phyloP scores from a whole-genome alignment of 495 filamentous ascomycete species.

The Emericellopsis terricola region DNA sequence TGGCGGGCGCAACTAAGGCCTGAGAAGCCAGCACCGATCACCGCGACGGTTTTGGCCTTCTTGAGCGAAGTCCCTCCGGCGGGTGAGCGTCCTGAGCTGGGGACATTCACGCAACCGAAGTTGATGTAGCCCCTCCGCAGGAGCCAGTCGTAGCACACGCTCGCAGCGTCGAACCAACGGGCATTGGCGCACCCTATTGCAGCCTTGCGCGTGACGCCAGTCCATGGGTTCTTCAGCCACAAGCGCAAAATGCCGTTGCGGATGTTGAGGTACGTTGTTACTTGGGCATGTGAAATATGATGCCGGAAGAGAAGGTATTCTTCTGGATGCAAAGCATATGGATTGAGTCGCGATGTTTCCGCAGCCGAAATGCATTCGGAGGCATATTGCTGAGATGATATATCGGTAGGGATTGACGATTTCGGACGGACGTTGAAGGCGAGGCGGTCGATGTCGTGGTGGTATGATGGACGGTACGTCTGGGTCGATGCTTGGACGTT shows the following conservation, averaged over 20 bases:
- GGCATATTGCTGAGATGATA: slow-evolving; percentile 59
- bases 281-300: slow-evolving; percentile 72
- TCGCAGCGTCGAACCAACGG: slow-evolving; percentile 81
- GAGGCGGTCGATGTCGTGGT: slow-evolving; percentile 7
- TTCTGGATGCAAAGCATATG: slow-evolving; percentile 70
- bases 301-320: slow-evolving; percentile 67
- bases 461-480: neutral
- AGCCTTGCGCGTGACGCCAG: slow-evolving; percentile 72
- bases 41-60: slow-evolving; percentile 51
- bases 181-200: slow-evolving; percentile 83
- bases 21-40: slow-evolving; percentile 89
- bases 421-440: slow-evolving; percentile 45
- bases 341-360: slow-evolving; percentile 75
- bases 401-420: slow-evolving; percentile 61
- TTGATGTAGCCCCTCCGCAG: slow-evolving; percentile 88
- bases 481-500: no score
- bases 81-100: no score
- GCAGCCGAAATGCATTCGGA: slow-evolving; percentile 78
- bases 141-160: slow-evolving; percentile 84
- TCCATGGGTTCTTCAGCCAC: slow-evolving; percentile 80
- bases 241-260: slow-evolving; percentile 85
- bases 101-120: slow-evolving; percentile 65
- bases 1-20: slow-evolving; percentile 87
- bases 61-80: slow-evolving; percentile 11
- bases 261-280: slow-evolving; percentile 94